phyloP scores from a whole-genome alignment of 2,329 filamentous ascomycete genomes.

The Clonostachys rosea region DNA sequence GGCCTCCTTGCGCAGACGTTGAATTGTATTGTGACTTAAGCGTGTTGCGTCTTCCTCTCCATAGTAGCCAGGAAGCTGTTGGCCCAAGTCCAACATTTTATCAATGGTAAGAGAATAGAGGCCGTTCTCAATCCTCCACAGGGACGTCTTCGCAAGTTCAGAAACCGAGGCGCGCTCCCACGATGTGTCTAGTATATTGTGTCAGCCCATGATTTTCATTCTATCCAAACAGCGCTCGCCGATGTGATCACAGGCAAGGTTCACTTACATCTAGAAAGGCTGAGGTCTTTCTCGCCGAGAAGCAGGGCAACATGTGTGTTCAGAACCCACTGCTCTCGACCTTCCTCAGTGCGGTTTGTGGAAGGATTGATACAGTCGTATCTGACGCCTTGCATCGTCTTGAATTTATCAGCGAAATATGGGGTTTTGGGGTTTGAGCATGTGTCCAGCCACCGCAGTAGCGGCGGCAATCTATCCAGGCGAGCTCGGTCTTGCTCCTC shows the following conservation, averaged over 20 bases:
- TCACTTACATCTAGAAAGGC: slow-evolving; percentile 52
- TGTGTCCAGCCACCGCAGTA: slow-evolving; percentile 56
- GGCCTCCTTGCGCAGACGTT: slow-evolving; percentile 42
- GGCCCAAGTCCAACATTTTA: slow-evolving; percentile 45
- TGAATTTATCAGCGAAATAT: slow-evolving; percentile 49
- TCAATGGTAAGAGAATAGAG: slow-evolving; percentile 50
- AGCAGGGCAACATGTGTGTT: slow-evolving; percentile 61
- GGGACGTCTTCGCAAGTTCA: slow-evolving; percentile 46
- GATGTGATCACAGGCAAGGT: too few species aligned
- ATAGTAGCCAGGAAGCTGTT: slow-evolving; percentile 48
- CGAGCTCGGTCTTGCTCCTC: slow-evolving; percentile 51
- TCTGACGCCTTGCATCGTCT: slow-evolving; percentile 53
- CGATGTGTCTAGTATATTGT: slow-evolving; percentile 38
- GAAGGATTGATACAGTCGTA: slow-evolving; percentile 58
- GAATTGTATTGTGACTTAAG: slow-evolving; percentile 35
- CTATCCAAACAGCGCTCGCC: too few species aligned
- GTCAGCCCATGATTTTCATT: too few species aligned
- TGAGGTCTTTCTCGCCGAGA: slow-evolving; percentile 59
- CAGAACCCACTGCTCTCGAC: slow-evolving; percentile 63
- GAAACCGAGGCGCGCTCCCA: slow-evolving; percentile 55
- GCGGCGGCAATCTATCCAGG: slow-evolving; percentile 52
- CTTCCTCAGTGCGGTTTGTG: slow-evolving; percentile 45
- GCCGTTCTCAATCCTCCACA: slow-evolving; percentile 56
- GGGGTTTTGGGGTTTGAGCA: slow-evolving; percentile 45
- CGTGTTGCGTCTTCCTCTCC: slow-evolving; percentile 35